These are phyloP conservation scores for Flaveria robusta DNA, from an alignment of 129 eudicot genomes.

Conservation along the genomic window DNA sequence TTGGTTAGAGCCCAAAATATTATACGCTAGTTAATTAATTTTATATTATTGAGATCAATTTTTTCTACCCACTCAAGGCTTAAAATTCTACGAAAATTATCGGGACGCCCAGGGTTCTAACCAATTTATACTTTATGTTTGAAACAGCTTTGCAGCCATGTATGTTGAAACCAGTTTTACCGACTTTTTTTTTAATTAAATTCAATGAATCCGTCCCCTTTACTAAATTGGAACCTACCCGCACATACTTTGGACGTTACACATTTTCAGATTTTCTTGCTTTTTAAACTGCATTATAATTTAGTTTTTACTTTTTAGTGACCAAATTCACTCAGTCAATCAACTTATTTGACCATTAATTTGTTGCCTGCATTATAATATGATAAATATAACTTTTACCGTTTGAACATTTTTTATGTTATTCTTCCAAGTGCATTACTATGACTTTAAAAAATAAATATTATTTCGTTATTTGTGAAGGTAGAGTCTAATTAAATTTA, in stretches of 20 bases:
- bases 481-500: neutral
- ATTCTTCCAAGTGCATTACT: neutral
- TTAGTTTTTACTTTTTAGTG: neutral
- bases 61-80: too few relatives aligned
- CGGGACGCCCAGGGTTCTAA: too few relatives aligned
- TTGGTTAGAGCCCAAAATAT: too few relatives aligned
- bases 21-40: too few relatives aligned
- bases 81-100: too few relatives aligned
- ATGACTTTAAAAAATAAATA: neutral
- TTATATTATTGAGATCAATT: too few relatives aligned
- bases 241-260: constrained; percentile 16
- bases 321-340: neutral
- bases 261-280: neutral
- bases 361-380: neutral
- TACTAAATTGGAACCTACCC: neutral
- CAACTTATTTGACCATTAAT: neutral
- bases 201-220: constrained; percentile 20
- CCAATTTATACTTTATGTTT: too few relatives aligned
- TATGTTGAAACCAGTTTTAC: too few relatives aligned
- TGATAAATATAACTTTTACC: neutral
- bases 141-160: too few relatives aligned
- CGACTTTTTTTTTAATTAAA: neutral
- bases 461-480: neutral
- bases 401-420: neutral
- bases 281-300: neutral